Conservation (phyloP, 139 green algal genomes). For the Bryopsis sp. region DNA sequence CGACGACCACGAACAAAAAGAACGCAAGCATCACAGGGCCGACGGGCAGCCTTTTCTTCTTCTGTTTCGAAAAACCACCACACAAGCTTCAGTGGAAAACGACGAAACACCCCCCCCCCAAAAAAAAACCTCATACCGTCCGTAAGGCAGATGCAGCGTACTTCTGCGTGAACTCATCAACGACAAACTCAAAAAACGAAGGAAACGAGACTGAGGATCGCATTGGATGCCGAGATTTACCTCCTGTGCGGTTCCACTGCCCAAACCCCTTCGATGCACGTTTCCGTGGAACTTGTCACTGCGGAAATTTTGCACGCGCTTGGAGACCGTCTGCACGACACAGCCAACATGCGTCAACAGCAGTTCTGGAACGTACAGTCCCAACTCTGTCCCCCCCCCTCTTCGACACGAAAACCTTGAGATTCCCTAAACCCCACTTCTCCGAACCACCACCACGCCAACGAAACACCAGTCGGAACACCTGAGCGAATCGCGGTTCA, state of each 20-base stretch:
- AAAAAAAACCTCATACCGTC: neutral
- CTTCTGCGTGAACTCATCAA: neutral
- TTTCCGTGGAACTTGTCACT: constrained; percentile 48
- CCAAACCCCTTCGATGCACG: constrained; percentile 46
- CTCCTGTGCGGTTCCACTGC: constrained; percentile 22
- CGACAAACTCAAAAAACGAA: neutral
- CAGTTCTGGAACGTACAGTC: too few relatives aligned
- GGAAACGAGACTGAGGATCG: neutral
- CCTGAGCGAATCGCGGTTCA: too few relatives aligned
- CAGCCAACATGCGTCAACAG: neutral
- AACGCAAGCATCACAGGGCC: constrained; percentile 63
- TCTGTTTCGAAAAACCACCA: constrained; percentile 24
- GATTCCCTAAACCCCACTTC: too few relatives aligned
- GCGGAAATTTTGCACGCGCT: constrained; percentile 57
- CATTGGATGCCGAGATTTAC: constrained; percentile 17
- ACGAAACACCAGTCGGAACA: too few relatives aligned
- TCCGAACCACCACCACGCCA: too few relatives aligned
- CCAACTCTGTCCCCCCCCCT: too few relatives aligned
- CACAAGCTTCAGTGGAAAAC: neutral
- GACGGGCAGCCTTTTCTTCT: constrained; percentile 41
- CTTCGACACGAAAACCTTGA: too few relatives aligned
- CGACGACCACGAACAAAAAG: constrained; percentile 71
- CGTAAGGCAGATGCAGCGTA: neutral
- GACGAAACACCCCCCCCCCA: neutral
- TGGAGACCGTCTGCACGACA: constrained; percentile 33